Base-by-base conservation (phyloP, 2,329 filamentous ascomycete species). In the Penicillium sumatraense region DNA sequence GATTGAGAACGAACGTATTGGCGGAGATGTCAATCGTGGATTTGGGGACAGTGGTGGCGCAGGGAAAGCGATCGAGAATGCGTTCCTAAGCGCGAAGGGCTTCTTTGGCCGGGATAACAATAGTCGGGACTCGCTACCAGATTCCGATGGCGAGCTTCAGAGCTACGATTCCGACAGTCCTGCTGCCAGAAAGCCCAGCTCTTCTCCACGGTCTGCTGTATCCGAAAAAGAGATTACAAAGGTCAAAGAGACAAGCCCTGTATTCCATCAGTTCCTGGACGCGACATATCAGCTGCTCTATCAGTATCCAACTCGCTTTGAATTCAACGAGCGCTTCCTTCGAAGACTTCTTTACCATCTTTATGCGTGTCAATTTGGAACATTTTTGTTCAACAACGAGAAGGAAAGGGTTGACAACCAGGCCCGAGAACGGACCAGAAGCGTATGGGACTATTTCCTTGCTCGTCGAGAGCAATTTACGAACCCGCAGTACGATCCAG, bases 241-340 rank as follows among this genome's bases (percentile, higher is more conserved):
- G 51, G 86, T 88, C n/a, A 95, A 91, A 63, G 95, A 98, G 78
- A 89, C 96, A 29, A 96, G 92, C 57, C 95, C 95, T 0, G 90
- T 99, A 21, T 99, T 99, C 74, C 95, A 99, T 67, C 95, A 99
- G 70, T 99, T 98, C 74, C 83, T 99, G 9, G 95, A 98, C 69
- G 92, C 91, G 33, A 91, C 91, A 1, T 98, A 95, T 70, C 95
- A 99, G 72, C 81, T 99, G 24, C 78, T 96, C 21, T 83, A 90
- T 57, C 95, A 98, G 71, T 81, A 93, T 66, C 92, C 92, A 0
- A 89, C 86, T 6, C 88, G 93, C 0, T 99, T 99, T 69, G 93
- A 99, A 72, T 99, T 92, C 75, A 98, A 96, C 64, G 95, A 98
- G 72, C 87, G 93, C 4, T 98, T 99, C 73, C 78, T 99, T 6